These are phyloP conservation scores for Corrigiola litoralis DNA, from an alignment of 179 eudicot species.

Conservation along the genomic window DNA sequence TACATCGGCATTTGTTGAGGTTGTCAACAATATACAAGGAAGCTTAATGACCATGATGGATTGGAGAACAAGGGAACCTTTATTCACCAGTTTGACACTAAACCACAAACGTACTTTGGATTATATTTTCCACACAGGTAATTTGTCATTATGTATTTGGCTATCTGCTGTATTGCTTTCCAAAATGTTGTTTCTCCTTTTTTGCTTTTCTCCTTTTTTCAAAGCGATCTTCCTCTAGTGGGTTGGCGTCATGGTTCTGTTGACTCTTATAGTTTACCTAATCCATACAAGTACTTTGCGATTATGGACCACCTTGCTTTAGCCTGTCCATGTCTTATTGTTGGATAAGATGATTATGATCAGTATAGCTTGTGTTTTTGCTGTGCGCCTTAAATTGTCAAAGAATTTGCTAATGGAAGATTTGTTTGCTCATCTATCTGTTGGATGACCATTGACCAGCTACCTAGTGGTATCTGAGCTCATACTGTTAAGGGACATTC, in stretches of 20 bases:
- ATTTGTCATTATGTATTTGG: not conserved
- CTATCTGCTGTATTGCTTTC: not conserved
- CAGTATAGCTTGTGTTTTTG: not conserved
- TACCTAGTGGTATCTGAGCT: not conserved
- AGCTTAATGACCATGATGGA: constrained; percentile 6
- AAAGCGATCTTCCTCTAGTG: not conserved
- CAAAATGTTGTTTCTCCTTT: not conserved
- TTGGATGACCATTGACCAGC: not conserved
- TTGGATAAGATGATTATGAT: not conserved
- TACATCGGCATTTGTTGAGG: constrained; percentile 13
- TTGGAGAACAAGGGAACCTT: constrained; percentile 16
- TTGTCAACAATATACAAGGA: not conserved
- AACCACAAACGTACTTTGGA: constrained; percentile 22
- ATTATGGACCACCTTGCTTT: not conserved
- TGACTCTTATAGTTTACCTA: not conserved
- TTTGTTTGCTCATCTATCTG: not conserved
- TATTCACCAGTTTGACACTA: constrained; percentile 14
- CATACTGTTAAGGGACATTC: not conserved
- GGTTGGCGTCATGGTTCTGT: not conserved
- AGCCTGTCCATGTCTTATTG: not conserved
- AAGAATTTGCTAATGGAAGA: not conserved
- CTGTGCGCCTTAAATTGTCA: not conserved
- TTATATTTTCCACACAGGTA: constrained; percentile 37
- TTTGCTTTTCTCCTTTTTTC: not conserved
- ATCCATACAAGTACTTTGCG: not conserved